Evolutionary conservation across 495 filamentous ascomycete species (phyloP), one percentile per base, ranked within the genome.

Genomic region (Aspergillus mulundensis): DNA sequence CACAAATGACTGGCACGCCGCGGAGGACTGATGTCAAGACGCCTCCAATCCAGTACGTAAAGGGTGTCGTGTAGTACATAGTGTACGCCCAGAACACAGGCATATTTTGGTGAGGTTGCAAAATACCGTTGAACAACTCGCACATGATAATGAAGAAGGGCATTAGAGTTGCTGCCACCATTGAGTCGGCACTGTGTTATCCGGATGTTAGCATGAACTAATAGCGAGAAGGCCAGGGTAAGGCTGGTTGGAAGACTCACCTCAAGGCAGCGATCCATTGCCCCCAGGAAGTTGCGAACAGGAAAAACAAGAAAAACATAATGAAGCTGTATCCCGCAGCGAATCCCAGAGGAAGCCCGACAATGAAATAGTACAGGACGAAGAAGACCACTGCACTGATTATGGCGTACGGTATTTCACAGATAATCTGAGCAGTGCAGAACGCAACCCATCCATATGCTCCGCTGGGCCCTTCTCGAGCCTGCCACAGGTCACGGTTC

Each of bases 11-110:
- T 0, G 76, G 67, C 23, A 80, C 70, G 0, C 77, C 78, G 60
- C 86, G 84, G 7, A 93, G 77, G 41, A 89, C 87, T 0, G 88
- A 87, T 0, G 83, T 81, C 3, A 92, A 77, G 53, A 90, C 87
- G 23, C 89, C 90, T 19, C 83, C 78, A 61, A 96, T 88, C 46
- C 95, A 83, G 21, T 90, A 86, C 0, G 88, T 93, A 70, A 95
- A 95, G 0, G 91, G 91, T 50, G 90, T 86, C 2, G 90, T 75
- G 57, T 91, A 77, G 74, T 93, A 92, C 53, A 94, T 78, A 77
- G 87, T 91, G 14, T 79, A 80, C 11, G 82, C 79, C 86, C 89
- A 96, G 71, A 92, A 92, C 2, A 59, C 72, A n/a, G 89, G 89
- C 71, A 95, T 89, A 58, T 88, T 84, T 0, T 82, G 77, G 30